phyloP scores from a whole-genome alignment of 345 rosid genomes.

The Acer campestre region DNA sequence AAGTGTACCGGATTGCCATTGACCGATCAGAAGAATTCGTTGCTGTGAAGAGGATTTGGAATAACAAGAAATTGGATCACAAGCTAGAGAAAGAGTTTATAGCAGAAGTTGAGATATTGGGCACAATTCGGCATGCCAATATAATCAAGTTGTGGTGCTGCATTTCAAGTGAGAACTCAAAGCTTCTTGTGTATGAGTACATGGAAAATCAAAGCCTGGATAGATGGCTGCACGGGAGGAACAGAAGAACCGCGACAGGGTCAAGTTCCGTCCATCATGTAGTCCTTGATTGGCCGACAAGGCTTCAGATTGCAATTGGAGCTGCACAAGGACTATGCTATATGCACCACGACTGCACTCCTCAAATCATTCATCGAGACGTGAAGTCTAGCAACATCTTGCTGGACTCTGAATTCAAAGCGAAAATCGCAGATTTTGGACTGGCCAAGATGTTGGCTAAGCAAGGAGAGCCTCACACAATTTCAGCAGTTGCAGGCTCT shows the following conservation, averaged over 20 bases:
- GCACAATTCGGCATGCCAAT: slow-evolving; percentile 77
- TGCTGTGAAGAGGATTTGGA: slow-evolving; percentile 92
- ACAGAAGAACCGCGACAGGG: slow-evolving; percentile 27
- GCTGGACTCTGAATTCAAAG: slow-evolving; percentile 71
- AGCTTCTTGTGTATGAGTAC: slow-evolving; percentile 92
- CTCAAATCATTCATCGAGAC: slow-evolving; percentile 82
- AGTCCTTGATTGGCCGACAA: slow-evolving; percentile 59
- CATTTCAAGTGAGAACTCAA: slow-evolving; percentile 77
- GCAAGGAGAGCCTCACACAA: slow-evolving; percentile 63
- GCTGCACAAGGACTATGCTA: slow-evolving; percentile 87
- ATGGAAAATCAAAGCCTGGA: slow-evolving; percentile 87
- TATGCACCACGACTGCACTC: slow-evolving; percentile 84
- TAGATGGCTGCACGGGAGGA: slow-evolving; percentile 76
- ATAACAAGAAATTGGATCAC: slow-evolving; percentile 44
- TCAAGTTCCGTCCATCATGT: slow-evolving; percentile 22
- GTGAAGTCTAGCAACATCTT: slow-evolving; percentile 88
- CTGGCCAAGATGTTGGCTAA: slow-evolving; percentile 71
- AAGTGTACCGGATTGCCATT: slow-evolving; percentile 60
- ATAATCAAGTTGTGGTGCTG: slow-evolving; percentile 89
- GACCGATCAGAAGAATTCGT: slow-evolving; percentile 49
- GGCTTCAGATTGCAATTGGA: slow-evolving; percentile 79
- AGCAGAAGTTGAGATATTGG: slow-evolving; percentile 79
- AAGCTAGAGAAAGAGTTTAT: slow-evolving; percentile 69
- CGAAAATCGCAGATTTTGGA: slow-evolving; percentile 91
- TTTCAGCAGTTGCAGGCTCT: slow-evolving; percentile 93